These are phyloP conservation scores for Acacia confusa DNA, from an alignment of 306 rosid genomes.

Conservation along the genomic window DNA sequence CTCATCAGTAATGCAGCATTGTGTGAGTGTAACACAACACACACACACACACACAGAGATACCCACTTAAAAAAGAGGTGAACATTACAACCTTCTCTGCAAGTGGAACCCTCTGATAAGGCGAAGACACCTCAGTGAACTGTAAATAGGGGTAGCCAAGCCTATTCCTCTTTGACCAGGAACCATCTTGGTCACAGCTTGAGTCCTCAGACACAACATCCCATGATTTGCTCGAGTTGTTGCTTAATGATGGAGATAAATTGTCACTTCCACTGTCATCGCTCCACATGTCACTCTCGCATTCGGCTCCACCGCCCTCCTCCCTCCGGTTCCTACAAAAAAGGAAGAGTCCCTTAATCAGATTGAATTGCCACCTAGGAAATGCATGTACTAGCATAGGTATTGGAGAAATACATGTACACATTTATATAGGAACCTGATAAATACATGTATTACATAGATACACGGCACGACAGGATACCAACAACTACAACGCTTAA, in stretches of 20 bases:
- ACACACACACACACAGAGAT: not conserved
- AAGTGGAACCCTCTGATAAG: slow-evolving; percentile 67
- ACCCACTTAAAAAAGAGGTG: not conserved
- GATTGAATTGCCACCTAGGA: not conserved
- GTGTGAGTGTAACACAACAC: not conserved
- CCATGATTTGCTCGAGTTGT: slow-evolving; percentile 74
- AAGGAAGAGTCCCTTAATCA: not conserved
- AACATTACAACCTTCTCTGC: slow-evolving; percentile 49
- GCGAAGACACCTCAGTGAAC: slow-evolving; percentile 58
- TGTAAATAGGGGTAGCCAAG: slow-evolving; percentile 63
- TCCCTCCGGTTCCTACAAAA: slow-evolving; percentile 41
- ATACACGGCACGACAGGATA: not conserved
- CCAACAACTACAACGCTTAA: not conserved
- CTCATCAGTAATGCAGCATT: not conserved
- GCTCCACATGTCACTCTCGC: slow-evolving; percentile 76
- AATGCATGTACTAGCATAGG: not conserved
- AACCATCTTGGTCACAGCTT: slow-evolving; percentile 59
- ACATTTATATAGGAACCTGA: not conserved
- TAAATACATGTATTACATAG: not conserved
- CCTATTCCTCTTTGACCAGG: slow-evolving; percentile 50
- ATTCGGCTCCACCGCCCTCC: slow-evolving; percentile 49
- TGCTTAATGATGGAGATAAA: slow-evolving; percentile 56
- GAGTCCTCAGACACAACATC: slow-evolving; percentile 70
- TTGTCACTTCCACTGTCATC: slow-evolving; percentile 75
- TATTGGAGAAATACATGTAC: not conserved